Base-by-base conservation (phyloP, 805 yeast species). In the Barnettozyma sucrosica region DNA sequence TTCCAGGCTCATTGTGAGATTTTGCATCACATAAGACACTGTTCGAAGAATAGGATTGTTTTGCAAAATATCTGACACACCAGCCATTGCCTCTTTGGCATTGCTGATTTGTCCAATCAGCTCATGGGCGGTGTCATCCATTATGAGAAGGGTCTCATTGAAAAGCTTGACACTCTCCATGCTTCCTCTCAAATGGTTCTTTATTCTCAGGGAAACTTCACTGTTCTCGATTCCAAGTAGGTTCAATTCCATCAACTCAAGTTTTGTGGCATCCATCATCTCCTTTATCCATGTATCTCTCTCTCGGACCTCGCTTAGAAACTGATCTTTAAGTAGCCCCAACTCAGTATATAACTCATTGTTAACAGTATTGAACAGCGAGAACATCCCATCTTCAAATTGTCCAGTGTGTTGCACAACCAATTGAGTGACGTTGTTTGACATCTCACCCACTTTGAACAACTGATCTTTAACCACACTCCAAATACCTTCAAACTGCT, bases 401-500 rank as follows among this genome's bases (percentile, higher is more conserved):
- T 52, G 19, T 2, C 46, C 48, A 9, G 43, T 50, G 18, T 55
- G 56, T 13, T 23, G 3, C 8, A 48, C 23, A 8, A 54, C 46
- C 20, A 54, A 13, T n/a, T 43, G 49, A 2, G 55, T 53, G 7
- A 55, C 52, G 18, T 55, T 47, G 7, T 46, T 41, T 2, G 56
- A 47, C 36, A 53, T 42, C 26, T 52, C 44, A 1, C 55, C 46
- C 18, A 55, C 32, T 21, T 56, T 44, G 11, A 43, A 43, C 51
- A 57, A 28, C 20, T 56, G 53, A 5, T 28, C 26, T 14, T 43
- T 46, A 6, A 55, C 38, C 18, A 37, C 16, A 16, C 36, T 26
- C 58, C 55, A 57, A 36, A 53, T 43, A n/a, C 42, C 43, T 3
- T 50, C 47, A 16, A 54, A 43, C 16, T 51, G 28, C 6, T 49